Evolutionary conservation across 225 moss, liverwort and hornwort species (phyloP).

Genomic region (Anthoceros angustus): DNA sequence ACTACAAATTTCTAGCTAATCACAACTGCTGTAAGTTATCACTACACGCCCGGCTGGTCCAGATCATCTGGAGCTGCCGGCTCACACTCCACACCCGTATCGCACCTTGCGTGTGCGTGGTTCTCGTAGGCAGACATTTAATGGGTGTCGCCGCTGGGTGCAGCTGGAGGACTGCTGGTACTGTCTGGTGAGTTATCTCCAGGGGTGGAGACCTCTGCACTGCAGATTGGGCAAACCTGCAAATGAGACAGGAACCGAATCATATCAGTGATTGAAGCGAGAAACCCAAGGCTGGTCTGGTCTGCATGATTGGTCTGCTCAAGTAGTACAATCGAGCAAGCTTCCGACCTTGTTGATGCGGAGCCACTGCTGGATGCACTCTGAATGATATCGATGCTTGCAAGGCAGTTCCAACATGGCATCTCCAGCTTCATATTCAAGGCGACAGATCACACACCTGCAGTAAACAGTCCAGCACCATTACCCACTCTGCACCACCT

Average conservation of each 20-base stretch:
- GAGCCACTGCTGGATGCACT: conserved; percentile 60
- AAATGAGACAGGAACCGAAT: not conserved
- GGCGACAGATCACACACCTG: conserved; percentile 68
- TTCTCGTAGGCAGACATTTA: no score
- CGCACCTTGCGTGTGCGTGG: no score
- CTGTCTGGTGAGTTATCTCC: no score
- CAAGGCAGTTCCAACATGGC: conserved; percentile 36
- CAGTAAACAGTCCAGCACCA: not conserved
- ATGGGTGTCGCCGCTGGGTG: no score
- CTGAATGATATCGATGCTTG: conserved; percentile 65
- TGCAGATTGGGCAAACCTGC: conserved; percentile 71
- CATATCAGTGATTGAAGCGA: not conserved
- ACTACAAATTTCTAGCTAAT: no score
- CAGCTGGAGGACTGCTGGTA: no score
- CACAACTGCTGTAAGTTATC: no score
- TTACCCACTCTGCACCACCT: not conserved
- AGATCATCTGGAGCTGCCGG: no score
- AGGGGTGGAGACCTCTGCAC: conserved; percentile 30
- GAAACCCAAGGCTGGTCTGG: not conserved
- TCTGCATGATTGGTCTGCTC: no score
- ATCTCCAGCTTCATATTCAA: conserved; percentile 59
- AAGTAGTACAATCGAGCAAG: no score
- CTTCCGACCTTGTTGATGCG: conserved; percentile 50
- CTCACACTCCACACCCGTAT: no score
- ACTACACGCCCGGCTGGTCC: no score